phyloP scores from a whole-genome alignment of 1,139 yeast genomes.

The Candida tropicalis region DNA sequence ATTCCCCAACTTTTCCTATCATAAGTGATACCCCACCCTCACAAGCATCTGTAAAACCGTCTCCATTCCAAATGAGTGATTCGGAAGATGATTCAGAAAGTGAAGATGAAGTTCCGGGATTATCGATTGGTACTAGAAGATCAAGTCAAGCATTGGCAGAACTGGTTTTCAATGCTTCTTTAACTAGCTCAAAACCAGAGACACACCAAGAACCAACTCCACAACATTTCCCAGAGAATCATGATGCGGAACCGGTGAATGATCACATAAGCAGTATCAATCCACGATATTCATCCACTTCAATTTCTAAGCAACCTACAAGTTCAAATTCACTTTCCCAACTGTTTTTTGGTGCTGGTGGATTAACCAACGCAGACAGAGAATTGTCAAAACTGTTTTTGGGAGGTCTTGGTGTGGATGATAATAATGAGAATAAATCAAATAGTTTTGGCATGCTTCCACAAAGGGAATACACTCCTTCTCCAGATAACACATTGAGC shows the following conservation, averaged over 20 bases:
- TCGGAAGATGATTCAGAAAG: conserved; percentile 22
- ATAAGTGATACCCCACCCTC: conserved; percentile 2
- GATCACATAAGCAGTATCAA: conserved; percentile 33
- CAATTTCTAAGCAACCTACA: conserved; percentile 44
- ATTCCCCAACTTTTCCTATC: conserved; percentile 8
- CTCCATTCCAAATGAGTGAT: conserved; percentile 23
- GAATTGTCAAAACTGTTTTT: conserved; percentile 31
- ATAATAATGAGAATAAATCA: conserved; percentile 4
- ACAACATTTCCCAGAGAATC: conserved; percentile 16
- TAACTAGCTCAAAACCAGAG: conserved; percentile 11
- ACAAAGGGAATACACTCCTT: conserved; percentile 9
- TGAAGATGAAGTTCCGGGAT: conserved; percentile 36
- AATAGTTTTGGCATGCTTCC: conserved; percentile 2
- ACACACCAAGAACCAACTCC: conserved; percentile 13
- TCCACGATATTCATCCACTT: conserved; percentile 37
- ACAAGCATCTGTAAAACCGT: conserved; percentile 11
- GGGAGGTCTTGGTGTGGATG: conserved; percentile 19
- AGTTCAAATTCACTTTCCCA: conserved; percentile 42
- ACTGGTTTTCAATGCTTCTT: conserved; percentile 34
- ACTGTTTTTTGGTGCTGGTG: conserved; percentile 30
- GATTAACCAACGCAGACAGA: conserved; percentile 7
- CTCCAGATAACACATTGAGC: conserved; percentile 13
- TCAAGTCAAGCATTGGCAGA: conserved; percentile 52
- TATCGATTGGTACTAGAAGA: conserved; percentile 42
- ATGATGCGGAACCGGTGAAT: conserved; percentile 26